phyloP scores from a whole-genome alignment of 2,329 filamentous ascomycete genomes.

The Lachnum nothofagi region DNA sequence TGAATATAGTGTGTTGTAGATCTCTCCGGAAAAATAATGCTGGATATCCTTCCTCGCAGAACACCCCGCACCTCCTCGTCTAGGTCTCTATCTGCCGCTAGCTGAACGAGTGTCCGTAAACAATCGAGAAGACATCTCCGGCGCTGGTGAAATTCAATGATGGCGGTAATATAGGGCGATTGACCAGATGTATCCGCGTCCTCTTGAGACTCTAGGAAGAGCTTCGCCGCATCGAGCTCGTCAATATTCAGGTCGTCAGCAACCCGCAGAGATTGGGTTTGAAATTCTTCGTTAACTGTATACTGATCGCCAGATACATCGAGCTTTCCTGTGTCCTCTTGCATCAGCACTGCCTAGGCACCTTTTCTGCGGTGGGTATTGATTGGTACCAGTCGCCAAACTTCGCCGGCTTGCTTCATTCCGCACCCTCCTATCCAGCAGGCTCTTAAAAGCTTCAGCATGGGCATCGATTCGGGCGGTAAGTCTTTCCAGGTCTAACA shows the following conservation, averaged over 20 bases:
- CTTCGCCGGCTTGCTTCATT: conserved; percentile 69
- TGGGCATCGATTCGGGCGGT: conserved; percentile 61
- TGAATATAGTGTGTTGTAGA: conserved; percentile 56
- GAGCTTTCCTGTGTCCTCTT: conserved; percentile 61
- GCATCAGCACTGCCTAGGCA: conserved; percentile 17
- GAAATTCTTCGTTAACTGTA: conserved; percentile 78
- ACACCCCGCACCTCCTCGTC: conserved; percentile 42
- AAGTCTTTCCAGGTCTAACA: conserved; percentile 66
- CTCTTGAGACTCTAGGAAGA: conserved; percentile 68
- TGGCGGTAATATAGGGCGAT: conserved; percentile 68
- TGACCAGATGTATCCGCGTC: conserved; percentile 66
- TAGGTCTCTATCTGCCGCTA: conserved; percentile 35
- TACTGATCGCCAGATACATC: conserved; percentile 69
- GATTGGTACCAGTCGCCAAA: conserved; percentile 60
- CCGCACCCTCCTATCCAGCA: conserved; percentile 70
- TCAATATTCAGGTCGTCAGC: conserved; percentile 87
- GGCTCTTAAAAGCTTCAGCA: conserved; percentile 60
- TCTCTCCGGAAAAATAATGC: conserved; percentile 45
- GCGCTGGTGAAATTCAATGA: conserved; percentile 84
- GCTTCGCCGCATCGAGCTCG: conserved; percentile 74
- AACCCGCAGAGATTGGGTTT: conserved; percentile 73
- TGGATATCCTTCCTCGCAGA: conserved; percentile 51
- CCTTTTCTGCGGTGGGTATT: conserved; percentile 4
- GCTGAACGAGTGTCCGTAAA: conserved; percentile 71
- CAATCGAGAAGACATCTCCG: conserved; percentile 79